Base-by-base conservation (phyloP, 352 stramenopile genomes). In the Globisporangium megalacanthum region DNA sequence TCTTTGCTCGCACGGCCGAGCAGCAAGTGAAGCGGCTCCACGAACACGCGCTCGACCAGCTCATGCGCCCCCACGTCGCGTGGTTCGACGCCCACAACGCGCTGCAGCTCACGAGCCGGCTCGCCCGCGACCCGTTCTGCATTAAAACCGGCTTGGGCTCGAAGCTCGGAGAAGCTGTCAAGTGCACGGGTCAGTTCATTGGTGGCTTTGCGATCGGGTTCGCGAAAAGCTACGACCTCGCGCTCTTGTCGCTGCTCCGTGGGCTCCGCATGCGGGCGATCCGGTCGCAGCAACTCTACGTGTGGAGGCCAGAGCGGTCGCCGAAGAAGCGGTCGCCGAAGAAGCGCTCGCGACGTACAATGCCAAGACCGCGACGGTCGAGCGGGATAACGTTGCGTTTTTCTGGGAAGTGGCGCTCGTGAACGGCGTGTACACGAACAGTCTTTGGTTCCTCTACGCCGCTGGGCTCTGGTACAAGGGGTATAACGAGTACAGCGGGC, bases 321-420 rank as follows among this genome's bases (percentile, higher is more conserved):
- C 75, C 4, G 77, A 88, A 50, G 77, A 88, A 33, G 86, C 75
- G 11, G 51, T 88, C 14, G 64, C 29, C 77, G 75, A 52, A 87
- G n/a, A n/a, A n/a, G n/a, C 77, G 3, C 63, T 85, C n/a, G 66
- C 61, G 19, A 79, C 72, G 6, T 52, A 74, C 19, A 83, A 81
- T 33, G 70, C 51, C 15, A 72, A 83, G 60, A 36, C 54, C 0
- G 75, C 64, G 0, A 68, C 83, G 49, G 35, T 45, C 0, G 63
- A 71, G 41, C 70, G 72, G 42, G 63, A 83, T 25, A 25, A 53
- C 3, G 46, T 75, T 2, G 51, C 62, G 36, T 65, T 70, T 52
- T 45, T 61, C 50, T n/a, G n/a, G n/a, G n/a, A n/a, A n/a, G 56
- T 50, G 10, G 42, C 65, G 3, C 31, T 69, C 2, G 54, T 76